Evolutionary conservation across 768 basidiomycete genomes (phyloP), one percentile per base, ranked within the genome.

Genomic region (Termitomyces sp.): DNA sequence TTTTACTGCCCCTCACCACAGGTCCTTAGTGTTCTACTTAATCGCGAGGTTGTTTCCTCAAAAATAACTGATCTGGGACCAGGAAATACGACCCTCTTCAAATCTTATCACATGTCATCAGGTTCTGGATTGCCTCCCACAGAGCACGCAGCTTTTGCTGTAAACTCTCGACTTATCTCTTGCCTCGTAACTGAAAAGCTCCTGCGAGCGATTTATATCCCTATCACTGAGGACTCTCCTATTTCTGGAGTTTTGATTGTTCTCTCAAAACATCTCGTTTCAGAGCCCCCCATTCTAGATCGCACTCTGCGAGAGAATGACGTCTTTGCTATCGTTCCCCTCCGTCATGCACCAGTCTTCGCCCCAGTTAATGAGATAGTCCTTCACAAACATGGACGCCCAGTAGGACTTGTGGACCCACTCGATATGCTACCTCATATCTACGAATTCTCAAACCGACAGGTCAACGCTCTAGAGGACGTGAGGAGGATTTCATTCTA

Each of bases 381-480:
- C 24, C 26, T 48, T 2, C 68, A 68, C 44, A 71, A 69, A 53
- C 71, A 78, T 59, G 80, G 78, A 20, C 65, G 66, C 13, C 63
- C 67, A 12, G 74, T 83, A 36, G 79, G 76, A 31, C 74, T 83
- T 20, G 67, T 82, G 10, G 82, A 84, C 62, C 83, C 83, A 5
- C 68, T 83, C n/a, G 83, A 84, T 63, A 83, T 84, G 81, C 54
- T 76, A 18, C 78, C 79, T 1, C 70, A 69, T 32, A 64, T 78
- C 27, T 80, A 74, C 57, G 72, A 77, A 41, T 59, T 74, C 18
- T 59, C 61, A n/a, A 56, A 68, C 51, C 51, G 53, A 20, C 13
- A 29, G 29, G 52, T 59, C 27, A 50, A 46, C 8, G 51, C 46
- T 31, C 47, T 51, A 52, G 61, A 56, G 13, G 20, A 29, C n/a